These are phyloP conservation scores for Bisporella sp. DNA, from an alignment of 2,329 filamentous ascomycete species.

Conservation along the genomic window DNA sequence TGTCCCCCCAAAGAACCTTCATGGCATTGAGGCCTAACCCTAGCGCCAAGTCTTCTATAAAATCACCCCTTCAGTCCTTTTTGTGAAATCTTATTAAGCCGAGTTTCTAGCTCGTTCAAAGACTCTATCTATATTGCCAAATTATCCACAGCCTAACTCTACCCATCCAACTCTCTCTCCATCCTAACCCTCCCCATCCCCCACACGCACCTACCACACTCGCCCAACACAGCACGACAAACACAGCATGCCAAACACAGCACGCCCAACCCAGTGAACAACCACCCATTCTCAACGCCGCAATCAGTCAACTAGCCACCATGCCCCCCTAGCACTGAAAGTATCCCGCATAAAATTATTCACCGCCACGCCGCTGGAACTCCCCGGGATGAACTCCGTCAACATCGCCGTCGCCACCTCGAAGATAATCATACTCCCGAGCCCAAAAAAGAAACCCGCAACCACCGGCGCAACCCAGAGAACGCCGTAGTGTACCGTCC, in stretches of 20 bases:
- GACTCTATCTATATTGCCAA: too few relatives aligned
- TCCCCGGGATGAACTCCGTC: slow-evolving; percentile 74
- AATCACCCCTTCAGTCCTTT: too few relatives aligned
- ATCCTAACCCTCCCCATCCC: slow-evolving; percentile 52
- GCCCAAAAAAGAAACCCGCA: slow-evolving; percentile 72
- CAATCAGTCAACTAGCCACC: slow-evolving; percentile 63
- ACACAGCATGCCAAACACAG: slow-evolving; percentile 52
- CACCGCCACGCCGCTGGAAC: slow-evolving; percentile 66
- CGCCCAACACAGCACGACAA: slow-evolving; percentile 46
- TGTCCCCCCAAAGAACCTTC: too few relatives aligned
- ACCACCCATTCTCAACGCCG: slow-evolving; percentile 66
- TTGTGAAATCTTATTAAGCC: too few relatives aligned
- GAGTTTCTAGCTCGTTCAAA: too few relatives aligned
- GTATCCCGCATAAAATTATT: slow-evolving; percentile 81
- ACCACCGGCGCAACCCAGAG: slow-evolving; percentile 57
- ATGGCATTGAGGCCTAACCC: too few relatives aligned
- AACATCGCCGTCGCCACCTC: slow-evolving; percentile 61
- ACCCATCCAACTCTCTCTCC: slow-evolving; percentile 46
- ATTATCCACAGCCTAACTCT: too few relatives aligned
- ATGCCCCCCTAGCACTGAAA: slow-evolving; percentile 64
- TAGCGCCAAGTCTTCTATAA: too few relatives aligned
- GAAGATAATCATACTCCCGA: slow-evolving; percentile 64
- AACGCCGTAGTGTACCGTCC: slow-evolving; percentile 57
- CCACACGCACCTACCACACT: slow-evolving; percentile 52
- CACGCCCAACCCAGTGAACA: slow-evolving; percentile 57